Conservation (phyloP, 164 flowering plant genomes). For the Protea cynaroides region DNA sequence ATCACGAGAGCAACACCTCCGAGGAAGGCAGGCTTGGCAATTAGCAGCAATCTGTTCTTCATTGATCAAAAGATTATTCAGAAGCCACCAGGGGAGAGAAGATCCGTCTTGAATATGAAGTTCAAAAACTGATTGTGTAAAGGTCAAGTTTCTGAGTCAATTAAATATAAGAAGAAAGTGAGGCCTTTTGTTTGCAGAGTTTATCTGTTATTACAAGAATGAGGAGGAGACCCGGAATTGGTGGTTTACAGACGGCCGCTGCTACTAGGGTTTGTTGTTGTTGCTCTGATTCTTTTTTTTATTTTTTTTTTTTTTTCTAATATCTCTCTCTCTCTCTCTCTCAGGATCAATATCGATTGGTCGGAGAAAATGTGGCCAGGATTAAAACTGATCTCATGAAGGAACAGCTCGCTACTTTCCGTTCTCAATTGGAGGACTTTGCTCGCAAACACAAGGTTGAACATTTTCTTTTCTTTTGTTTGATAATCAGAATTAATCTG, state of each 20-base stretch:
- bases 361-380: slow-evolving; percentile 96
- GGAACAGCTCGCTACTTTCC: slow-evolving; percentile 84
- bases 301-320: background rate
- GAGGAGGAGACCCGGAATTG: slow-evolving; percentile 42
- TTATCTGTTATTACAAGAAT: slow-evolving; percentile 8
- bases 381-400: slow-evolving; percentile 89
- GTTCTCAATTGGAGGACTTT: slow-evolving; percentile 88
- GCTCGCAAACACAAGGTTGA: slow-evolving; percentile 97
- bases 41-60: too few species aligned
- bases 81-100: too few species aligned
- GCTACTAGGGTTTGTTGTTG: slow-evolving; percentile 31
- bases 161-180: too few species aligned
- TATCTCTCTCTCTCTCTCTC: background rate
- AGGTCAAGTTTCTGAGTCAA: too few species aligned
- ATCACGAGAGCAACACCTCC: too few species aligned
- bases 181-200: too few species aligned
- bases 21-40: too few species aligned
- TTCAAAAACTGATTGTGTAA: too few species aligned
- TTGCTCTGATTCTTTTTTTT: background rate
- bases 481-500: too few species aligned
- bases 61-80: too few species aligned
- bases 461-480: background rate
- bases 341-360: slow-evolving; percentile 83
- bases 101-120: too few species aligned
- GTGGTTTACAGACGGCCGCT: slow-evolving; percentile 38